These are phyloP conservation scores for Coniosporium tulheliwenetii DNA, from an alignment of 2,329 filamentous ascomycete species.

Conservation along the genomic window DNA sequence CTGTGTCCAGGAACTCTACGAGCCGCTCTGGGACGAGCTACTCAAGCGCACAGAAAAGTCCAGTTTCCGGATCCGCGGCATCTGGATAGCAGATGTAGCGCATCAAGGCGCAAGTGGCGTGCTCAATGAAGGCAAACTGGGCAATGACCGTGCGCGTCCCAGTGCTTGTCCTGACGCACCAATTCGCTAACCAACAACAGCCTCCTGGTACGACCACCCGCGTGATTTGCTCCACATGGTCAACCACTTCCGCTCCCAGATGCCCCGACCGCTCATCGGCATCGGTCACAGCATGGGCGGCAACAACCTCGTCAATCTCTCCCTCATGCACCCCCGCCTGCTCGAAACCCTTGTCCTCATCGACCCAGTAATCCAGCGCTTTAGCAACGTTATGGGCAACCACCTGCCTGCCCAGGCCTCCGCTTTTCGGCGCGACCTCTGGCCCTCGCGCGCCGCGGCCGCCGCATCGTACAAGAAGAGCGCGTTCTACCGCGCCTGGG, in stretches of 20 bases:
- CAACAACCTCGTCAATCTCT: slow-evolving; percentile 53
- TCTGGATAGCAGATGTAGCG: slow-evolving; percentile 85
- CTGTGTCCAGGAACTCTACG: slow-evolving; percentile 63
- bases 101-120: slow-evolving; percentile 68
- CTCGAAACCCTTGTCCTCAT: slow-evolving; percentile 60
- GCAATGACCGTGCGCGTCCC: slow-evolving; percentile 59
- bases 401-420: slow-evolving; percentile 30
- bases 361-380: slow-evolving; percentile 61
- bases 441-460: slow-evolving; percentile 63
- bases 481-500: slow-evolving; percentile 72
- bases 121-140: slow-evolving; percentile 59
- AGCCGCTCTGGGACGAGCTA: slow-evolving; percentile 80
- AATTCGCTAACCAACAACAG: slow-evolving; percentile 24
- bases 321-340: slow-evolving; percentile 67
- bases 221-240: slow-evolving; percentile 74
- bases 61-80: slow-evolving; percentile 57
- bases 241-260: slow-evolving; percentile 64
- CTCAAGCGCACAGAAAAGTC: slow-evolving; percentile 38
- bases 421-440: slow-evolving; percentile 58
- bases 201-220: slow-evolving; percentile 72
- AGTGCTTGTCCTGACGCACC: slow-evolving; percentile 4
- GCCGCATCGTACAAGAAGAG: slow-evolving; percentile 48
- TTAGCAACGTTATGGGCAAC: slow-evolving; percentile 27
- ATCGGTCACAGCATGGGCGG: slow-evolving; percentile 85
- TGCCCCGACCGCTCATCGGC: slow-evolving; percentile 70